Conservation (phyloP, 2,329 filamentous ascomycete genomes). For the Pseudogymnoascus verrucosus region DNA sequence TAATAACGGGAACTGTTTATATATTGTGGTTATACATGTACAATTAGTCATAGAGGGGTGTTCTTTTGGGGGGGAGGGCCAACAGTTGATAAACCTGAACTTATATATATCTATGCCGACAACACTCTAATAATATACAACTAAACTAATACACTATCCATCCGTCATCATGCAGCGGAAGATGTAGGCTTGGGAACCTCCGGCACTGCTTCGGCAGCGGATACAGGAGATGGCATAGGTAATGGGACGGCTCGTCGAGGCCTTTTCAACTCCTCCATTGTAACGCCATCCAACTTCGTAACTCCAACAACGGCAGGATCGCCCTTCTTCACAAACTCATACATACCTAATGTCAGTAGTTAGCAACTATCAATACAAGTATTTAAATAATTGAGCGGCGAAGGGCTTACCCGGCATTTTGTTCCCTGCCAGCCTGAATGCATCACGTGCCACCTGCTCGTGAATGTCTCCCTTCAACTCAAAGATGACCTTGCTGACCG, state of each 20-base stretch:
- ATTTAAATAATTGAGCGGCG: conserved; percentile 27
- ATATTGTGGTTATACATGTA: background rate
- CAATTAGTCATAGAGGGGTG: background rate
- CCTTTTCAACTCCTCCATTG: conserved; percentile 73
- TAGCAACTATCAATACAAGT: background rate
- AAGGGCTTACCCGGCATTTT: conserved; percentile 74
- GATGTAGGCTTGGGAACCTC: background rate
- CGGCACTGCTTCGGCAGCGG: background rate
- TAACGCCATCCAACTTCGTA: conserved; percentile 78
- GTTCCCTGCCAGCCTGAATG: conserved; percentile 86
- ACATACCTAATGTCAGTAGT: conserved; percentile 49
- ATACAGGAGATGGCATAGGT: background rate
- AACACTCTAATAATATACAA: conserved; percentile 5
- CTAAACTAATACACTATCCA: conserved; percentile 1
- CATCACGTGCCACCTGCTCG: conserved; percentile 89
- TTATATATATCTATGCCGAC: background rate
- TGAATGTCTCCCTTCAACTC: conserved; percentile 88
- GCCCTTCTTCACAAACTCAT: conserved; percentile 90
- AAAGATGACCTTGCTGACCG: conserved; percentile 85
- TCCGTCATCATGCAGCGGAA: background rate
- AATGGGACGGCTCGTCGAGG: conserved; percentile 60
- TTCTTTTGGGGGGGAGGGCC: background rate
- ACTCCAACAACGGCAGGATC: conserved; percentile 86
- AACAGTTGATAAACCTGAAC: background rate
- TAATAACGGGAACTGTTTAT: background rate